phyloP scores from a whole-genome alignment of 306 rosid genomes.

The Ormosia semicastrata region DNA sequence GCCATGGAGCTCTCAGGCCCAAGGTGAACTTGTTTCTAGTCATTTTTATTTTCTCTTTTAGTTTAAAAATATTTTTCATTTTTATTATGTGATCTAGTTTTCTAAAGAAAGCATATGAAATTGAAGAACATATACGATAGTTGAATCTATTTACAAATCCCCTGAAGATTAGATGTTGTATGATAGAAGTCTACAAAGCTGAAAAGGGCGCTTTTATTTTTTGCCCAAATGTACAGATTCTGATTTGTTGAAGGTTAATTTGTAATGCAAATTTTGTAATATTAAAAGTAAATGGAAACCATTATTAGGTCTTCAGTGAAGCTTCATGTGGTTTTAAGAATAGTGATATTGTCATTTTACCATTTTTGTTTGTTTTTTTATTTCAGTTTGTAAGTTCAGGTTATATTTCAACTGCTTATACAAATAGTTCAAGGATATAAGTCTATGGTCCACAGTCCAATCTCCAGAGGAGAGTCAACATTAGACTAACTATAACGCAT shows the following conservation, averaged over 20 bases:
- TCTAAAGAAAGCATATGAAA: constrained; percentile 27
- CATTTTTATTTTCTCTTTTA: neutral
- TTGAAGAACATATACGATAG: constrained; percentile 39
- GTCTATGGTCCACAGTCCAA: no score
- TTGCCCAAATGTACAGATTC: constrained; percentile 55
- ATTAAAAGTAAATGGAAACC: neutral
- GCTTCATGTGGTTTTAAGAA: neutral
- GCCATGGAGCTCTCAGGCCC: constrained; percentile 99
- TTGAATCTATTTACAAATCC: constrained; percentile 38
- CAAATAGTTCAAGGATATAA: no score
- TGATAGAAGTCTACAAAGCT: constrained; percentile 41
- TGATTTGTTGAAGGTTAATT: constrained; percentile 38
- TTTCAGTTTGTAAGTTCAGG: no score
- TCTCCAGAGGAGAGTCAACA: no score
- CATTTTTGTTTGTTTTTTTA: no score
- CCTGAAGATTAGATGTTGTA: constrained; percentile 40
- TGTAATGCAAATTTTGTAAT: constrained; percentile 41
- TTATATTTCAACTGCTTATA: no score
- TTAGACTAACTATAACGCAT: no score
- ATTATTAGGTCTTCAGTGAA: constrained; percentile 13
- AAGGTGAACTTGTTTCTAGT: constrained; percentile 44
- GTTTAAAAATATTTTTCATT: neutral
- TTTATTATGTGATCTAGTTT: neutral
- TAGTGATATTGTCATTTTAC: neutral
- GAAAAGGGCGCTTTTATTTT: constrained; percentile 32